Percentiles rank a stretch among this genome's conserved stretches.
Evolutionary conservation across 2,329 filamentous ascomycete species (phyloP).

Genomic region (Rutstroemia sp.): DNA sequence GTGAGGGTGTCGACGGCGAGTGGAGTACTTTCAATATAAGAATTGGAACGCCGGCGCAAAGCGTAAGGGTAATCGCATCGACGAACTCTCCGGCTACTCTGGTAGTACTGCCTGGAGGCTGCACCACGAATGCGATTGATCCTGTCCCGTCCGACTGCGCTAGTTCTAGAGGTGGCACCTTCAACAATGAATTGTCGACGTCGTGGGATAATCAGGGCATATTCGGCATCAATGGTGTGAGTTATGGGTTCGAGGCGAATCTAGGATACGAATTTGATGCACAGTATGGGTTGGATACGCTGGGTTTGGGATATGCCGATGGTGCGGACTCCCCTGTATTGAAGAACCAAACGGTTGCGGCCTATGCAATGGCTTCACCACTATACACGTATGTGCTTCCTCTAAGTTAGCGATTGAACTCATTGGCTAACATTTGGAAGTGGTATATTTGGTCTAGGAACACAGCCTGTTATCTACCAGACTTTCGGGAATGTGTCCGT

Average conservation of each 20-base stretch:
- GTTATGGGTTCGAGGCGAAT: slow-evolving; percentile 26
- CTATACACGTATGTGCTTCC: slow-evolving; percentile 31
- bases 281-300: slow-evolving; percentile 15
- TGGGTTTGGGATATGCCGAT: slow-evolving; percentile 10
- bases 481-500: slow-evolving; percentile 30
- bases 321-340: slow-evolving; percentile 22
- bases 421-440: slow-evolving; percentile 19
- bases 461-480: slow-evolving; percentile 31
- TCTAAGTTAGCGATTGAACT: neutral
- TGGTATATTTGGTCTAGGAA: slow-evolving; percentile 32
- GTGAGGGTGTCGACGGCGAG: slow-evolving; percentile 47
- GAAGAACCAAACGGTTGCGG: slow-evolving; percentile 15
- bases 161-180: slow-evolving; percentile 30
- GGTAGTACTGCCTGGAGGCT: slow-evolving; percentile 29
- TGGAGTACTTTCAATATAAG: slow-evolving; percentile 63
- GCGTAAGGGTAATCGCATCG: slow-evolving; percentile 31
- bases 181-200: slow-evolving; percentile 29
- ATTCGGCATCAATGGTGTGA: slow-evolving; percentile 31
- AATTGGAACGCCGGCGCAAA: slow-evolving; percentile 43
- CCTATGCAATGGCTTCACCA: slow-evolving; percentile 28
- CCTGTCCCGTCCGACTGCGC: slow-evolving; percentile 31
- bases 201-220: slow-evolving; percentile 29
- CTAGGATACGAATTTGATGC: slow-evolving; percentile 13
- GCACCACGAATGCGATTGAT: slow-evolving; percentile 27
- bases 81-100: slow-evolving; percentile 32